These are phyloP conservation scores for Nicotiana noctiflora DNA, from an alignment of 257 asterid genomes.

Conservation along the genomic window DNA sequence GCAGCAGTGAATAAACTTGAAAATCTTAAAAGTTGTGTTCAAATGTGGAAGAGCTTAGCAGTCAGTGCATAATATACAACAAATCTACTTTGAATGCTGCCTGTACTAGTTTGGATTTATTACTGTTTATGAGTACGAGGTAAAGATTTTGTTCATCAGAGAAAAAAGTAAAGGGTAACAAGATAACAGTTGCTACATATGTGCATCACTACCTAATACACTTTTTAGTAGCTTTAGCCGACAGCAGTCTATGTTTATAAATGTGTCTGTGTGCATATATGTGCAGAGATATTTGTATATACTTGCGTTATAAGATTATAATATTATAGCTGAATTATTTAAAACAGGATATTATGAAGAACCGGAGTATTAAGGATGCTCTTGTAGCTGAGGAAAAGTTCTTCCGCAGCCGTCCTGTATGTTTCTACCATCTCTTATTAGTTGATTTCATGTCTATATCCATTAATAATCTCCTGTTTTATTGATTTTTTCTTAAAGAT, in stretches of 20 bases:
- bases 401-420: conserved; percentile 76
- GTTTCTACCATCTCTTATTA: conserved; percentile 14
- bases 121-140: not conserved
- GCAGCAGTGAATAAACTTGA: not conserved
- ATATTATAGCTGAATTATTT: not conserved
- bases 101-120: not conserved
- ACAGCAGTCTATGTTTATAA: too few species aligned
- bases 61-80: not conserved
- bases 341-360: conserved; percentile 66
- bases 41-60: not conserved
- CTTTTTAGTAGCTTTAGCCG: too few species aligned
- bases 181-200: not conserved
- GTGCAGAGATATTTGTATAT: not conserved
- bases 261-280: not conserved
- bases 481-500: conserved; percentile 41
- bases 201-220: not conserved
- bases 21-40: not conserved
- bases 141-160: not conserved
- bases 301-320: not conserved
- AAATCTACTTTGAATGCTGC: not conserved
- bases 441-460: conserved; percentile 14
- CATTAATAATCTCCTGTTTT: not conserved
- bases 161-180: not conserved
- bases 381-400: conserved; percentile 87
- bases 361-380: conserved; percentile 83